These are phyloP conservation scores for Kregervanrija delftensis DNA, from an alignment of 805 yeast genomes.

Conservation along the genomic window DNA sequence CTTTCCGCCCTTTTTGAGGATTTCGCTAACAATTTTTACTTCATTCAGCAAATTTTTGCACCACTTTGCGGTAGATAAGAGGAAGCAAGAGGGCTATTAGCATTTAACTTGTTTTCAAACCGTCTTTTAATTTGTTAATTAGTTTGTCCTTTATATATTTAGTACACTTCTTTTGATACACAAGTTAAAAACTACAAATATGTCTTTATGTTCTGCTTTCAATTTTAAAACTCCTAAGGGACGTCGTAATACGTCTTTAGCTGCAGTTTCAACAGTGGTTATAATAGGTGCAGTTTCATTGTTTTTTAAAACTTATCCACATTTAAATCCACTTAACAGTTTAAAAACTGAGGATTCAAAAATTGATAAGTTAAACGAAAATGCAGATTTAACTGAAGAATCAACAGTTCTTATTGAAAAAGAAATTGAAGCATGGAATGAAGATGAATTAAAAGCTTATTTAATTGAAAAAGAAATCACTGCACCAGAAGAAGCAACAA, in stretches of 20 bases:
- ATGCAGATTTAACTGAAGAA: constrained; percentile 20
- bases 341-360: not conserved
- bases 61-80: too few relatives aligned
- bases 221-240: too few relatives aligned
- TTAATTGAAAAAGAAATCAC: constrained; percentile 33
- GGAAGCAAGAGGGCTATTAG: too few relatives aligned
- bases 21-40: too few relatives aligned
- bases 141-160: too few relatives aligned
- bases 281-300: constrained; percentile 36
- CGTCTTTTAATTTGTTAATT: too few relatives aligned
- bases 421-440: constrained; percentile 24
- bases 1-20: not conserved
- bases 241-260: constrained; percentile 25
- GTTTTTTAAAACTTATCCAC: constrained; percentile 44
- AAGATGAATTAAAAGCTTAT: constrained; percentile 27
- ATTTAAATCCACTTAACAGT: constrained; percentile 24
- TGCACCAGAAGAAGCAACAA: constrained; percentile 36
- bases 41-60: too few relatives aligned
- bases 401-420: constrained; percentile 1
- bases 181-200: too few relatives aligned
- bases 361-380: constrained; percentile 11
- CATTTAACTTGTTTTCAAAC: too few relatives aligned
- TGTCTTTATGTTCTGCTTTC: too few relatives aligned
- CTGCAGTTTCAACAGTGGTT: constrained; percentile 38
- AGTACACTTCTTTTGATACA: too few relatives aligned